Evolutionary conservation across 805 yeast species (phyloP).

Genomic region (Saccharomycopsis fermentans): DNA sequence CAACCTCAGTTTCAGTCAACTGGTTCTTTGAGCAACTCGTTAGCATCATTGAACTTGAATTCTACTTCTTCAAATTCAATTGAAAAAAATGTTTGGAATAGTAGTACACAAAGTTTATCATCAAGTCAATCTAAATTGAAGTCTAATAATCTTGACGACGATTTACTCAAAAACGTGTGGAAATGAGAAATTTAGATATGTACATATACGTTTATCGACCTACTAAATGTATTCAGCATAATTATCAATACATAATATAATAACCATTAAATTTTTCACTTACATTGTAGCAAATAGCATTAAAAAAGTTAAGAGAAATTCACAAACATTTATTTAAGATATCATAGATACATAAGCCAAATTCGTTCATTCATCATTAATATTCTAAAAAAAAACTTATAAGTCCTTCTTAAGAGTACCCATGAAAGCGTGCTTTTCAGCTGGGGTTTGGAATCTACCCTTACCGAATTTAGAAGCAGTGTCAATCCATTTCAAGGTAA

Average conservation of each 20-base stretch:
- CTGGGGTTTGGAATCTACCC: constrained; percentile 99
- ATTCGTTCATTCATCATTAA: background rate
- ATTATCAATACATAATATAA: background rate
- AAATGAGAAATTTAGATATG: background rate
- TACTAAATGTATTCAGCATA: background rate
- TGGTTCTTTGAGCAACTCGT: constrained; percentile 7
- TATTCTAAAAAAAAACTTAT: constrained; percentile 16
- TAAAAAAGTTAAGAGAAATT: background rate
- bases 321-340: background rate
- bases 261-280: no score
- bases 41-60: constrained; percentile 12
- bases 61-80: background rate
- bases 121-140: background rate
- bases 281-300: background rate
- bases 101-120: background rate
- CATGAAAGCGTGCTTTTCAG: constrained; percentile 99
- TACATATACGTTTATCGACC: background rate
- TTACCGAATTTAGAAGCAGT: constrained; percentile 99
- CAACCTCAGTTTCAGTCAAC: background rate
- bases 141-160: constrained; percentile 39
- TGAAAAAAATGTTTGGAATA: background rate
- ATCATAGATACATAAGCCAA: background rate
- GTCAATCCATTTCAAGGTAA: constrained; percentile 98
- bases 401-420: constrained; percentile 99
- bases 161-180: constrained; percentile 65